phyloP scores from a whole-genome alignment of 2,329 filamentous ascomycete genomes.

The Talaromyces funiculosus region DNA sequence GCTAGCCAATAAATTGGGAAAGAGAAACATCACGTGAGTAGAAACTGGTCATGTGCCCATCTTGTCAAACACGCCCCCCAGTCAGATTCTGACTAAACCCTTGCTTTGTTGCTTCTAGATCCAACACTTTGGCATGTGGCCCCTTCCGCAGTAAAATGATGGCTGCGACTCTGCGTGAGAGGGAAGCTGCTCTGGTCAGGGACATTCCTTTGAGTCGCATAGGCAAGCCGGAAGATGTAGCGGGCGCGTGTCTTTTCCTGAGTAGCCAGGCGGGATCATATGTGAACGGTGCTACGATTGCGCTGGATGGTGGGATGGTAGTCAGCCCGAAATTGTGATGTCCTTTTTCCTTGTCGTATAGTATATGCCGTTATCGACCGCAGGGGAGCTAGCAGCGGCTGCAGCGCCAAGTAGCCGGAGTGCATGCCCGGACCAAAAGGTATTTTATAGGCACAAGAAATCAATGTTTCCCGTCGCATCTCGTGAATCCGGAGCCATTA shows the following conservation, averaged over 20 bases:
- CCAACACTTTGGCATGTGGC: slow-evolving; percentile 66
- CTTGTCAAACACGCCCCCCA: neutral
- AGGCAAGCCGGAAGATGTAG: slow-evolving; percentile 62
- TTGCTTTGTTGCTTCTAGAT: slow-evolving; percentile 40
- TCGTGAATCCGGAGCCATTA: no score
- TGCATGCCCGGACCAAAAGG: neutral
- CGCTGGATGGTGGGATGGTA: slow-evolving; percentile 54
- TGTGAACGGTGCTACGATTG: slow-evolving; percentile 60
- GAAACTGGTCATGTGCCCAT: slow-evolving; percentile 23
- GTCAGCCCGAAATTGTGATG: slow-evolving; percentile 37
- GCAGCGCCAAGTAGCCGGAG: neutral
- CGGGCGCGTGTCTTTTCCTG: slow-evolving; percentile 66
- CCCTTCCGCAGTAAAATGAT: slow-evolving; percentile 56
- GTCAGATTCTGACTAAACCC: neutral
- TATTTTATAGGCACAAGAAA: neutral
- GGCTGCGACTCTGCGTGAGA: slow-evolving; percentile 47
- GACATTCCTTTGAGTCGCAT: slow-evolving; percentile 63
- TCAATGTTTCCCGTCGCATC: no score
- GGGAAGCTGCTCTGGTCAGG: slow-evolving; percentile 44
- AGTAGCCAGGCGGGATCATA: slow-evolving; percentile 61
- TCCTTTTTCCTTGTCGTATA: neutral
- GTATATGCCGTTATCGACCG: neutral
- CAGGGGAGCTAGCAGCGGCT: neutral
- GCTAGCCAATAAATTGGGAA: slow-evolving; percentile 47
- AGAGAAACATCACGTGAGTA: slow-evolving; percentile 47